phyloP scores from a whole-genome alignment of 2,329 filamentous ascomycete species.

The Thermothelomyces thermophilus region DNA sequence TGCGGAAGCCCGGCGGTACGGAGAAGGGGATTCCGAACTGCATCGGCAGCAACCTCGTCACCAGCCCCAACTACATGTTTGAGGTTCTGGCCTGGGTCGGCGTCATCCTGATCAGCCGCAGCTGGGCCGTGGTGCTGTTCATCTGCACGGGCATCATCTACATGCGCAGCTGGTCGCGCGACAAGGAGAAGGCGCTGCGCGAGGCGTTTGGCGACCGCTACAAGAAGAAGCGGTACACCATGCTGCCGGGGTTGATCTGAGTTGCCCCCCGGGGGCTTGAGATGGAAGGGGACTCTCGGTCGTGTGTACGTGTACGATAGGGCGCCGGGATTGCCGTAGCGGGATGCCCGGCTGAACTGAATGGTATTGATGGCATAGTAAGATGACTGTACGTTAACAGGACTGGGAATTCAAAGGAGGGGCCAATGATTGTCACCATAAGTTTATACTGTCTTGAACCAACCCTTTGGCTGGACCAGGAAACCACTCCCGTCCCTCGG shows the following conservation, averaged over 20 bases:
- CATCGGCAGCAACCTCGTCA: slow-evolving; percentile 78
- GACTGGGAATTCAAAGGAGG: no score
- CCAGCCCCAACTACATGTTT: slow-evolving; percentile 96
- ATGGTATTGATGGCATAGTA: no score
- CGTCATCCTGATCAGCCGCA: slow-evolving; percentile 71
- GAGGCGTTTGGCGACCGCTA: slow-evolving; percentile 90
- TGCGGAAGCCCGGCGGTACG: slow-evolving; percentile 72
- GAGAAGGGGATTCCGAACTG: slow-evolving; percentile 84
- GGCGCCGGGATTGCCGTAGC: not conserved
- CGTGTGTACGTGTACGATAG: not conserved
- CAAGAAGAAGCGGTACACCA: slow-evolving; percentile 83
- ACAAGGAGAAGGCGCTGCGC: slow-evolving; percentile 87
- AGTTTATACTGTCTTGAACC: no score
- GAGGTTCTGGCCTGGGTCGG: slow-evolving; percentile 84
- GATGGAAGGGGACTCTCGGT: not conserved
- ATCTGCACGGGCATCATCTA: slow-evolving; percentile 63
- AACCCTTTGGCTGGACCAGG: no score
- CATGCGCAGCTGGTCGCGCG: slow-evolving; percentile 83
- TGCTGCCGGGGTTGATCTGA: slow-evolving; percentile 73
- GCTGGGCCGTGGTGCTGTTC: slow-evolving; percentile 72
- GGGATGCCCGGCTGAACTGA: not conserved
- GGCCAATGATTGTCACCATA: no score
- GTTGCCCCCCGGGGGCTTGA: not conserved
- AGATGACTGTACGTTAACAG: no score
- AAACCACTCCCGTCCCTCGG: no score